Percentiles rank a stretch among this genome's conserved stretches.
phyloP scores from a whole-genome alignment of 306 rosid genomes.

The Casuarina glauca region DNA sequence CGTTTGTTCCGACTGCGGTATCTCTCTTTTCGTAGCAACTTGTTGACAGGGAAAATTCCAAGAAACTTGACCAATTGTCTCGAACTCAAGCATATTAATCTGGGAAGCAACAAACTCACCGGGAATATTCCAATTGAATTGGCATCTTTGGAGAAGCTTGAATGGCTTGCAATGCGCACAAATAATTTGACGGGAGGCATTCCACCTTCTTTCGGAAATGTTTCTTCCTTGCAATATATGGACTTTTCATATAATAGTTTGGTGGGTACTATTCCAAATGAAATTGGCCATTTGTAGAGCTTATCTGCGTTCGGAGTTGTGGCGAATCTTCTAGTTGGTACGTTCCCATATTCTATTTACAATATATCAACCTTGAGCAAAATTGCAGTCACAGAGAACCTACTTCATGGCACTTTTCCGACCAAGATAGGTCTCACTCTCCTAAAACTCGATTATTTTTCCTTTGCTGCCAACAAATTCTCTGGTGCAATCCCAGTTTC shows the following conservation, averaged over 20 bases:
- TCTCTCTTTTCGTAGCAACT: too few relatives aligned
- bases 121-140: too few relatives aligned
- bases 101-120: too few relatives aligned
- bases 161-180: too few relatives aligned
- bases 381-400: background rate
- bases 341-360: slow-evolving; percentile 31
- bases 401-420: slow-evolving; percentile 34
- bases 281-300: slow-evolving; percentile 22
- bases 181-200: too few relatives aligned
- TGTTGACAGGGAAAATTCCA: too few relatives aligned
- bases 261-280: slow-evolving; percentile 34
- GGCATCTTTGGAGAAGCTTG: too few relatives aligned
- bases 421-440: slow-evolving; percentile 32
- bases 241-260: background rate
- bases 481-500: slow-evolving; percentile 37
- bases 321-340: slow-evolving; percentile 25
- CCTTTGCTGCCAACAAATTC: slow-evolving; percentile 22
- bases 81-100: too few relatives aligned
- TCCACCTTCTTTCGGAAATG: slow-evolving; percentile 28
- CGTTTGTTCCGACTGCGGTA: background rate
- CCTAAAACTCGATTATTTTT: slow-evolving; percentile 16
- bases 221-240: slow-evolving; percentile 20
- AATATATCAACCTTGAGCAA: slow-evolving; percentile 35
- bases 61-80: too few relatives aligned
- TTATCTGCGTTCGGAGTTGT: background rate